Percentiles rank a stretch among this genome's conserved stretches.
phyloP scores from a whole-genome alignment of 1,139 yeast genomes.

The Suhomyces guaymorum region DNA sequence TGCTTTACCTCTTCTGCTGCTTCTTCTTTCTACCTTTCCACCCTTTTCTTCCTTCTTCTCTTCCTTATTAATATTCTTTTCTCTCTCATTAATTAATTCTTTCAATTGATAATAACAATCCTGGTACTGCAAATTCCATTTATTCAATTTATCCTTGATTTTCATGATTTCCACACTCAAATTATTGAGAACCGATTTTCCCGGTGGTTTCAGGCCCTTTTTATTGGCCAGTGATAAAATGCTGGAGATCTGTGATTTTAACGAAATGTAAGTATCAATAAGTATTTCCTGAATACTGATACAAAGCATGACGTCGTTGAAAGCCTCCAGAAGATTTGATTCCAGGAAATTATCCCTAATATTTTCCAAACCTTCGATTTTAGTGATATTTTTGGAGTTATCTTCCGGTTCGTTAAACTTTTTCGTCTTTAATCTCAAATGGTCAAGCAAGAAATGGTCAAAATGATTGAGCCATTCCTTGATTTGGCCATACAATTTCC shows the following conservation, averaged over 20 bases:
- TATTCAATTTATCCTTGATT: conserved; percentile 36
- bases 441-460: conserved; percentile 23
- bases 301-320: conserved; percentile 17
- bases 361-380: no score
- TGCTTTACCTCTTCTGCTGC: no score
- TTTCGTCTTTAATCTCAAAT: conserved; percentile 10
- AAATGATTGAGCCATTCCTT: conserved; percentile 39
- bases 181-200: conserved; percentile 29
- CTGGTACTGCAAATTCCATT: conserved; percentile 36
- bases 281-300: conserved; percentile 55
- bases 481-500: conserved; percentile 23
- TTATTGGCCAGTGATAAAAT: conserved; percentile 20
- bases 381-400: no score
- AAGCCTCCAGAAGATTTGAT: no score
- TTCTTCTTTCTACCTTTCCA: background rate
- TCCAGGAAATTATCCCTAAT: no score
- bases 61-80: no score
- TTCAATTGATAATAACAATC: conserved; percentile 8
- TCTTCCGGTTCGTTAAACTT: no score
- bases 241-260: conserved; percentile 29
- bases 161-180: conserved; percentile 39
- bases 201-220: conserved; percentile 21
- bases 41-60: background rate
- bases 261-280: conserved; percentile 47
- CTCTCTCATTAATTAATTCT: background rate